Conservation (phyloP, 129 eudicot species). For the Flaveria linearis region DNA sequence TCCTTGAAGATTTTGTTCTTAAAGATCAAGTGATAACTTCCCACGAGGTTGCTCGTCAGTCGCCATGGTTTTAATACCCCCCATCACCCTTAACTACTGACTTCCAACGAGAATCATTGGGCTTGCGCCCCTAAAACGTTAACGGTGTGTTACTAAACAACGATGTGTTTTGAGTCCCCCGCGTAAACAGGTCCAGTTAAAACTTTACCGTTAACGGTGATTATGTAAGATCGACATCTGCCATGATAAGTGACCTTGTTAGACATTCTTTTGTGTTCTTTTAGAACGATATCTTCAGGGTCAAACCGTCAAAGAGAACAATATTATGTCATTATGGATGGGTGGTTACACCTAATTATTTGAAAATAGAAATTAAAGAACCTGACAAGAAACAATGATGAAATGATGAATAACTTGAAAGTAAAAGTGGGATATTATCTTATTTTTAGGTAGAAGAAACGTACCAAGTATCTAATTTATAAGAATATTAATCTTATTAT, state of each 20-base stretch:
- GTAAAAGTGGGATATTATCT: not conserved
- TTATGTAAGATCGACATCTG: not conserved
- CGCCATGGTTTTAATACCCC: not conserved
- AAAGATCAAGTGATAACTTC: not conserved
- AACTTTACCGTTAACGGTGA: not conserved
- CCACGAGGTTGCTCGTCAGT: not conserved
- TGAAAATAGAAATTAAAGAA: not conserved
- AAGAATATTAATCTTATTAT: not conserved
- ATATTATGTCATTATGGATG: not conserved
- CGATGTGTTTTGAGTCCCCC: not conserved
- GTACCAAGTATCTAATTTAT: not conserved
- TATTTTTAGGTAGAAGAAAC: not conserved
- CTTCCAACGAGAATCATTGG: not conserved
- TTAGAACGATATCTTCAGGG: too few relatives aligned
- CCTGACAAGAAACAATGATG: not conserved
- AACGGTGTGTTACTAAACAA: not conserved
- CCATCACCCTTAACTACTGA: not conserved
- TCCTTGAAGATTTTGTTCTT: not conserved
- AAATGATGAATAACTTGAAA: not conserved
- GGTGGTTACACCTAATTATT: not conserved
- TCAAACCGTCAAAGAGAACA: not conserved
- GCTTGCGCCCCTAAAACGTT: not conserved
- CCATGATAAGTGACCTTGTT: not conserved
- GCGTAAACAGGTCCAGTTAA: not conserved
- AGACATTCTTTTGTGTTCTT: too few relatives aligned